These are phyloP conservation scores for Luvunga scandens DNA, from an alignment of 345 rosid species.

Conservation along the genomic window DNA sequence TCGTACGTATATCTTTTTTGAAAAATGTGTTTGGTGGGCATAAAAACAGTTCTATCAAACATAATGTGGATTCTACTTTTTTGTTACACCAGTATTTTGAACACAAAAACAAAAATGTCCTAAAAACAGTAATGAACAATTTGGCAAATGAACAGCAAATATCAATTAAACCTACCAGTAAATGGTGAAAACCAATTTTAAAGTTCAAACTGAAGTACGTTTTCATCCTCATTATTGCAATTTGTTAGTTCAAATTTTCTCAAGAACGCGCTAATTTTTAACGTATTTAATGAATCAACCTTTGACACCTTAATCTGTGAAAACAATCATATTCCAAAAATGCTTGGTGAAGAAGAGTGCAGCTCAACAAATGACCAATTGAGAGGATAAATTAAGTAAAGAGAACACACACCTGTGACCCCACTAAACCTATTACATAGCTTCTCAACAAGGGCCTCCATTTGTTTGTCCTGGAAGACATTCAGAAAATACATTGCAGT, in stretches of 20 bases:
- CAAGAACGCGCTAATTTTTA: neutral
- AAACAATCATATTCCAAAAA: neutral
- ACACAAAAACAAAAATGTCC: neutral
- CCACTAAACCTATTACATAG: constrained; percentile 96
- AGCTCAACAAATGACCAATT: constrained; percentile 6
- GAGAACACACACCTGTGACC: constrained; percentile 61
- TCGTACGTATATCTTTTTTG: no score
- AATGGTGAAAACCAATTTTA: neutral
- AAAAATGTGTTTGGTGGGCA: no score
- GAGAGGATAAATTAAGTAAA: neutral
- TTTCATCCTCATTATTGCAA: neutral
- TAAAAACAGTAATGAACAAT: neutral
- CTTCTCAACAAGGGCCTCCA: constrained; percentile 97
- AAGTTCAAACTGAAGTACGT: neutral
- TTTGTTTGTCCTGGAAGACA: constrained; percentile 80
- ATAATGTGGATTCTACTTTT: no score
- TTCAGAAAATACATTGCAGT: constrained; percentile 13
- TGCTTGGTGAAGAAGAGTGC: neutral
- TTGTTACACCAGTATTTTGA: no score
- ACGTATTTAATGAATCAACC: neutral
- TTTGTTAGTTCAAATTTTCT: neutral
- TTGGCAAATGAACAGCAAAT: neutral
- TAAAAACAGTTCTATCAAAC: no score
- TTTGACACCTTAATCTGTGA: neutral
- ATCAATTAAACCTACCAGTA: neutral